Evolutionary conservation across 2,329 filamentous ascomycete genomes (phyloP), one percentile per base, ranked within the genome.

Genomic region (Verticillium longisporum): DNA sequence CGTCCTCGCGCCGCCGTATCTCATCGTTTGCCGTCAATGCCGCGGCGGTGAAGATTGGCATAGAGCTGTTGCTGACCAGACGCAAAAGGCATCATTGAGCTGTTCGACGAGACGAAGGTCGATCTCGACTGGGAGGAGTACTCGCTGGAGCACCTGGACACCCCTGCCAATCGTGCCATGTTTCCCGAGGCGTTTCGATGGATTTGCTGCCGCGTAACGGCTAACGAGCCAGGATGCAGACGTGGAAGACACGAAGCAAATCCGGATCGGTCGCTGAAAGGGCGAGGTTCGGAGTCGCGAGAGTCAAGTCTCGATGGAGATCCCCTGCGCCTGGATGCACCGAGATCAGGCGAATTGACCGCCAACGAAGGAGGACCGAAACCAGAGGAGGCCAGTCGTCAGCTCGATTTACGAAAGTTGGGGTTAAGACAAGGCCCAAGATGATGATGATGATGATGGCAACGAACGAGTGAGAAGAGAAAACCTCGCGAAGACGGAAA

Each of bases 141-240:
- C 56, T 56, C 45, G 33, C 34, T 61, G 37, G 60, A 63, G 38
- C 60, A 63, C 18, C 60, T 62, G 13, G 63, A 65, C 60, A 65
- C 62, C 15, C 61, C 64, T 6, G 53, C 61, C 4, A 64, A 61
- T 50, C 60, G 63, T 32, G 59, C 59, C 15, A 38, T 37, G 45
- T 63, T 62, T 31, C 63, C 63, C 1, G 63, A 62, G 34, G 63
- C 63, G 2, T 65, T 64, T 21, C 63, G 63, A 13, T 65, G 63
- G 63, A 61, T 62, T 33, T 65, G 63, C 57, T 65, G 63, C 55
- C 45, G 56, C 32, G 34, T 41, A 26, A 18, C 37, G 38, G 63
- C 62, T 32, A 55, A 60, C 50, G 55, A 31, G 38, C 38, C 55
- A 26, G 63, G 63, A 55, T 65, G 63, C 59, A 56, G 54, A 14